These are phyloP conservation scores for Claviceps capensis DNA, from an alignment of 2,329 filamentous ascomycete species.

Conservation along the genomic window DNA sequence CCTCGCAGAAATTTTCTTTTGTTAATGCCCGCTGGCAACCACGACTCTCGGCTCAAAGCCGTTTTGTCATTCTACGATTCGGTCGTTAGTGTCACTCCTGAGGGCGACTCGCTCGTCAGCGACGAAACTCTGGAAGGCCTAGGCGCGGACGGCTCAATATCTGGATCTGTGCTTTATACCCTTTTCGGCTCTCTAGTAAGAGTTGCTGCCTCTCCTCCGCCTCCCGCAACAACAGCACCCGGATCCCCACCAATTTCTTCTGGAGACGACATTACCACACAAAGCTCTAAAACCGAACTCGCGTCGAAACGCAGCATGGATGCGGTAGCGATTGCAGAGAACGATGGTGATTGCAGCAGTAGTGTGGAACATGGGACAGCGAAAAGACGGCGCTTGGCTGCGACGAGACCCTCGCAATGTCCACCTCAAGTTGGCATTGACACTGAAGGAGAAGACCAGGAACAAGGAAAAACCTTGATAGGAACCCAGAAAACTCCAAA, in stretches of 20 bases:
- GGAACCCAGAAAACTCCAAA: slow-evolving; percentile 19
- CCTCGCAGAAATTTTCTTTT: slow-evolving; percentile 70
- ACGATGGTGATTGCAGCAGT: slow-evolving; percentile 9
- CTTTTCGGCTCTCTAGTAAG: slow-evolving; percentile 65
- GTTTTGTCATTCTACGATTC: slow-evolving; percentile 86
- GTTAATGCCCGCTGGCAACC: slow-evolving; percentile 58
- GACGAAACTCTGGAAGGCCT: slow-evolving; percentile 84
- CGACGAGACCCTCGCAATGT: slow-evolving; percentile 10
- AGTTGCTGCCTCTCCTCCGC: slow-evolving; percentile 39
- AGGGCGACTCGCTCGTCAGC: slow-evolving; percentile 86
- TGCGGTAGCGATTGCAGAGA: slow-evolving; percentile 2
- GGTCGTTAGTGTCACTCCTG: slow-evolving; percentile 76
- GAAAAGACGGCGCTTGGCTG: slow-evolving; percentile 12
- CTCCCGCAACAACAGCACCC: slow-evolving; percentile 15
- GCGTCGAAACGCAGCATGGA: slow-evolving; percentile 8
- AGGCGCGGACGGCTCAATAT: slow-evolving; percentile 60
- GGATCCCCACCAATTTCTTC: not conserved
- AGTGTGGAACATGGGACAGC: slow-evolving; percentile 12
- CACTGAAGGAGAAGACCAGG: slow-evolving; percentile 16
- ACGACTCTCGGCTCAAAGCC: slow-evolving; percentile 59
- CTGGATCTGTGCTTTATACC: slow-evolving; percentile 47
- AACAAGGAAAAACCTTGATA: slow-evolving; percentile 19
- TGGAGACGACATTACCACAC: not conserved
- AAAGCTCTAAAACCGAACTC: not conserved
- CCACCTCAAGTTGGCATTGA: slow-evolving; percentile 19